Evolutionary conservation across 345 rosid genomes (phyloP).

Genomic region (Bruguiera parviflora): DNA sequence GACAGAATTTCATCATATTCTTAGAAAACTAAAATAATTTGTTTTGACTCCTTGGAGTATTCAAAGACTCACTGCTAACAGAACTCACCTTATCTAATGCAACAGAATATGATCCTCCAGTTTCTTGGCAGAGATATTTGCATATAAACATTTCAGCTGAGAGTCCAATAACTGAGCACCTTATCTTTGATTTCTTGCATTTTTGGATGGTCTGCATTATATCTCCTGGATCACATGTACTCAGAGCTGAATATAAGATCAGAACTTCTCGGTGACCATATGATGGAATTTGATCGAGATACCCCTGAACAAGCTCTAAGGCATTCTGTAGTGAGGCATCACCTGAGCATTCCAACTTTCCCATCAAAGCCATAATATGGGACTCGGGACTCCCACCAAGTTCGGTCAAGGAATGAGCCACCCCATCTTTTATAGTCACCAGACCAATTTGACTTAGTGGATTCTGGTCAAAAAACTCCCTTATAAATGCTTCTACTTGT

Average conservation of each 20-base stretch:
- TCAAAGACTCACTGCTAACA: background rate
- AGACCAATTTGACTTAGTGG: slow-evolving; percentile 86
- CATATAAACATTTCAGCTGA: slow-evolving; percentile 88
- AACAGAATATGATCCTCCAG: slow-evolving; percentile 75
- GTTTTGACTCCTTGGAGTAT: background rate
- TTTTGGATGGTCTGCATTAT: slow-evolving; percentile 73
- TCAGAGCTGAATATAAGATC: slow-evolving; percentile 69
- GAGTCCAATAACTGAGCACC: slow-evolving; percentile 91
- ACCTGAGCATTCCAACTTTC: slow-evolving; percentile 73
- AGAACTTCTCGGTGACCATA: slow-evolving; percentile 94
- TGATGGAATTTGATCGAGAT: slow-evolving; percentile 73
- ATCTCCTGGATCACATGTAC: slow-evolving; percentile 93
- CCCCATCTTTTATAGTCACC: slow-evolving; percentile 71
- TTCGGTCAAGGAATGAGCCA: slow-evolving; percentile 74
- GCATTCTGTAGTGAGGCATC: slow-evolving; percentile 89
- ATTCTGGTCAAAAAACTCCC: slow-evolving; percentile 93
- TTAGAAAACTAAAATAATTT: no score
- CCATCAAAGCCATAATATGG: slow-evolving; percentile 79
- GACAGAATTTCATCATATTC: no score
- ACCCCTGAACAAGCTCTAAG: slow-evolving; percentile 62
- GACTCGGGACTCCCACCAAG: slow-evolving; percentile 96
- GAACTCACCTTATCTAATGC: slow-evolving; percentile 81
- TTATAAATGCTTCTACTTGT: slow-evolving; percentile 70
- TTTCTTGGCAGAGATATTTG: slow-evolving; percentile 88
- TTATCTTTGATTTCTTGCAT: slow-evolving; percentile 76